These are phyloP conservation scores for Agrostemma githago DNA, from an alignment of 148 eudicot genomes.

Conservation along the genomic window DNA sequence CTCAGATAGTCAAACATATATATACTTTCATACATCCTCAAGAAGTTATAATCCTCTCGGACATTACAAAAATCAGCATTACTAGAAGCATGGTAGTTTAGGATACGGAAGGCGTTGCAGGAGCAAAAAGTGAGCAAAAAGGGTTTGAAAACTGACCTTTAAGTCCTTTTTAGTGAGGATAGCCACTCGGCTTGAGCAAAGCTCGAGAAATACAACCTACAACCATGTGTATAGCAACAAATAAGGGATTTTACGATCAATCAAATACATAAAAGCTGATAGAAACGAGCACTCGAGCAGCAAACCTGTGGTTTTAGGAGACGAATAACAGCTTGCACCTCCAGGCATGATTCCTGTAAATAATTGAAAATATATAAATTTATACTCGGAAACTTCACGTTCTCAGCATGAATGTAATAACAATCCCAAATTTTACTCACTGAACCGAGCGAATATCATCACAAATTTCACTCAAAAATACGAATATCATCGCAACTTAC, in stretches of 20 bases:
- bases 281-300: slow-evolving; percentile 15
- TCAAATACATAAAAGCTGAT: not conserved
- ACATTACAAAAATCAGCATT: not conserved
- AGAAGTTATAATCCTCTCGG: too few species aligned
- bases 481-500: too few species aligned
- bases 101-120: not conserved
- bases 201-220: slow-evolving; percentile 92
- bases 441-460: too few species aligned
- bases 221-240: slow-evolving; percentile 11
- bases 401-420: slow-evolving; percentile 3
- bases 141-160: slow-evolving; percentile 39
- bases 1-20: too few species aligned
- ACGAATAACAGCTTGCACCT: slow-evolving; percentile 80
- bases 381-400: not conserved
- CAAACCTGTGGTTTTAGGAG: slow-evolving; percentile 80
- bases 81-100: not conserved
- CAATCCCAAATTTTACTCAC: not conserved
- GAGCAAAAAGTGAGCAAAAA: not conserved
- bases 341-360: slow-evolving; percentile 83
- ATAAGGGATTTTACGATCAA: not conserved
- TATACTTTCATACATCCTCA: too few species aligned
- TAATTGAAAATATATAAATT: slow-evolving; percentile 8
- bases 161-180: slow-evolving; percentile 65
- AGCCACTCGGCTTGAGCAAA: slow-evolving; percentile 80
- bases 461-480: too few species aligned